Conservation (phyloP, 805 yeast species). For the Myxozyma sirexii region DNA sequence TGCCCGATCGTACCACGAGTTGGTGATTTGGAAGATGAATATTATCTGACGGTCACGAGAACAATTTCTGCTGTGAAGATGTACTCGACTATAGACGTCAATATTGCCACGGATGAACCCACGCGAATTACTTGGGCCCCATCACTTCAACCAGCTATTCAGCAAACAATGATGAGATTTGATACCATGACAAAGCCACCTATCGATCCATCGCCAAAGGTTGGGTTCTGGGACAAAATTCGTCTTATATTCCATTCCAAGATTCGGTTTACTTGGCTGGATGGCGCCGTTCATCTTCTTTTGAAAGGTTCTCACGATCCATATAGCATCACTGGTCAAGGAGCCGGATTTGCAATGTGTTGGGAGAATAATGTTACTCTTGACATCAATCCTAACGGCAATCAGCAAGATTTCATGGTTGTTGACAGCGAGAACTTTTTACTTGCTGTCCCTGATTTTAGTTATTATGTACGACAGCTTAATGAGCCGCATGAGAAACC, state of each 20-base stretch:
- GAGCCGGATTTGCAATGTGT: slow-evolving; percentile 76
- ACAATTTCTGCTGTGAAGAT: slow-evolving; percentile 76
- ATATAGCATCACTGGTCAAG: slow-evolving; percentile 62
- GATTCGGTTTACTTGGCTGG: slow-evolving; percentile 47
- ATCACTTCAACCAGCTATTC: slow-evolving; percentile 80
- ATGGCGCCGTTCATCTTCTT: slow-evolving; percentile 47
- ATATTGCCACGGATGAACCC: slow-evolving; percentile 57
- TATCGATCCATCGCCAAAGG: slow-evolving; percentile 76
- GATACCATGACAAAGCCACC: slow-evolving; percentile 90
- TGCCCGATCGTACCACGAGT: slow-evolving; percentile 61
- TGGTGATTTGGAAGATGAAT: slow-evolving; percentile 37
- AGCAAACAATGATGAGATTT: slow-evolving; percentile 72
- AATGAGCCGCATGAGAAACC: slow-evolving; percentile 35
- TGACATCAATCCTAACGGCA: slow-evolving; percentile 64
- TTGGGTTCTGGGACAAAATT: slow-evolving; percentile 93
- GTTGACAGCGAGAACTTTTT: slow-evolving; percentile 63
- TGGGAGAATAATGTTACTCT: slow-evolving; percentile 67
- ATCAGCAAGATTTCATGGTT: slow-evolving; percentile 67
- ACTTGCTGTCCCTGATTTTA: slow-evolving; percentile 74
- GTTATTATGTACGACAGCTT: slow-evolving; percentile 49
- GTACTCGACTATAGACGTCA: slow-evolving; percentile 61
- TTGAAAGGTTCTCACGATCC: slow-evolving; percentile 68
- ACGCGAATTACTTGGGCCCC: slow-evolving; percentile 82
- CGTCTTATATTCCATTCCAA: slow-evolving; percentile 77
- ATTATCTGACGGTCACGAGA: slow-evolving; percentile 67